Percentiles rank a stretch among this genome's conserved stretches.
Conservation (phyloP, 441 rosid genomes). For the Dalechampia spathulata region DNA sequence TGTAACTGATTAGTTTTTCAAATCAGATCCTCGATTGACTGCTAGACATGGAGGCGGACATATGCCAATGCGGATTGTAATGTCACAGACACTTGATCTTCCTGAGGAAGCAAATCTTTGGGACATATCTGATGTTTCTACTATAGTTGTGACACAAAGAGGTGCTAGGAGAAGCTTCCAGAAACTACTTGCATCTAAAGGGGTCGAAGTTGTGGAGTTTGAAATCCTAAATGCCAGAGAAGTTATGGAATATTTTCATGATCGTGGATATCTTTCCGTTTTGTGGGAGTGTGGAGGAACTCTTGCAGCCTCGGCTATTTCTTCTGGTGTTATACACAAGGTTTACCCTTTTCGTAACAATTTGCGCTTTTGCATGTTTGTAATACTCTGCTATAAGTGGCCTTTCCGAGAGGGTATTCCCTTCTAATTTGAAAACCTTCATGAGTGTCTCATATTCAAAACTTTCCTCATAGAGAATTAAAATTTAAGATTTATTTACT, state of each 20-base stretch:
- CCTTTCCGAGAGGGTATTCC: not conserved
- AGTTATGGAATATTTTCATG: slow-evolving; percentile 88
- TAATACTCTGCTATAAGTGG: not conserved
- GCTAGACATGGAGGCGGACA: slow-evolving; percentile 89
- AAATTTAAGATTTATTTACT: not conserved
- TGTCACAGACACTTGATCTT: slow-evolving; percentile 80
- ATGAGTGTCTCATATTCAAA: not conserved
- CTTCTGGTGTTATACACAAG: slow-evolving; percentile 84
- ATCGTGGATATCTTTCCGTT: slow-evolving; percentile 79
- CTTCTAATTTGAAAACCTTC: slow-evolving; percentile 1
- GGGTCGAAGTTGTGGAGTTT: slow-evolving; percentile 93
- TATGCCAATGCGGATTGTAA: slow-evolving; percentile 68
- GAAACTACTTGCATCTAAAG: slow-evolving; percentile 69
- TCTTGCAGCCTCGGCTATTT: slow-evolving; percentile 85
- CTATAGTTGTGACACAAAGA: slow-evolving; percentile 79
- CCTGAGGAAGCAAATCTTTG: slow-evolving; percentile 86
- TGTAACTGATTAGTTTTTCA: slow-evolving; percentile 10
- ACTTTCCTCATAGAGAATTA: not conserved
- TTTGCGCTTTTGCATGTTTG: not conserved
- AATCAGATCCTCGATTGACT: slow-evolving; percentile 72
- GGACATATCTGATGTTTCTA: slow-evolving; percentile 73
- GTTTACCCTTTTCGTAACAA: slow-evolving; percentile 20
- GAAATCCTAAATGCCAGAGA: slow-evolving; percentile 88
- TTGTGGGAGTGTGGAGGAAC: slow-evolving; percentile 96
- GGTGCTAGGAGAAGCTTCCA: slow-evolving; percentile 90